Conservation (phyloP, 345 rosid species). For the Hibiscus tridactylites region DNA sequence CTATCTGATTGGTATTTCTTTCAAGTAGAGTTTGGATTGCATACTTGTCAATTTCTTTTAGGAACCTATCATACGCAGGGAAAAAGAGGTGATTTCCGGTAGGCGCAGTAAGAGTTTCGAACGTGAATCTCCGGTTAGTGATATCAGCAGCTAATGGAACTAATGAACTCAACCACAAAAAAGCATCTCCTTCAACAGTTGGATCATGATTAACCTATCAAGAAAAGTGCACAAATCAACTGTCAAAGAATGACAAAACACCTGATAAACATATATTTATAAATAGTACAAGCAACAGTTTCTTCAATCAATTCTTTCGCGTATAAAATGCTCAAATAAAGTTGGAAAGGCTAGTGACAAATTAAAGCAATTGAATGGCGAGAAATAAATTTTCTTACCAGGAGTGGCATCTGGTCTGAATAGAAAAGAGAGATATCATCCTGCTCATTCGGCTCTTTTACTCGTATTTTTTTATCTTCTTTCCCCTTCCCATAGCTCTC, state of each 20-base stretch:
- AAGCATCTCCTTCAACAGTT: constrained; percentile 74
- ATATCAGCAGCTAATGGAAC: constrained; percentile 63
- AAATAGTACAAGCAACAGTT: neutral
- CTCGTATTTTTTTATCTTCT: constrained; percentile 44
- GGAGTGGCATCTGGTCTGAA: constrained; percentile 83
- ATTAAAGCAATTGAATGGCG: neutral
- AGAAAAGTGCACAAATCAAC: neutral
- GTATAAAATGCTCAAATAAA: neutral
- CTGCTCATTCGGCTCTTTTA: constrained; percentile 32
- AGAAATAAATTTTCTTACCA: constrained; percentile 37
- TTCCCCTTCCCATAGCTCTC: constrained; percentile 54
- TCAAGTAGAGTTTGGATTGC: constrained; percentile 10
- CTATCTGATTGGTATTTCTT: neutral
- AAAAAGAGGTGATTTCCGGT: constrained; percentile 60
- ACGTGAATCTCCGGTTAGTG: constrained; percentile 67
- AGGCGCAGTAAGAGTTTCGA: constrained; percentile 75
- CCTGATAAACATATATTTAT: neutral
- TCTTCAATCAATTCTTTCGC: neutral
- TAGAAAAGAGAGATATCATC: constrained; percentile 81
- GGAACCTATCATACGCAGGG: constrained; percentile 73
- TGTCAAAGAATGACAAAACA: neutral
- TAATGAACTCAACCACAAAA: constrained; percentile 66
- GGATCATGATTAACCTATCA: constrained; percentile 63
- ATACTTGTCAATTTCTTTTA: constrained; percentile 70
- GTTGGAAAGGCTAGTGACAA: neutral